Evolutionary conservation across 208 protist genomes (phyloP), one percentile per base, ranked within the genome.

Genomic region (Vickermania ingenoplastis): DNA sequence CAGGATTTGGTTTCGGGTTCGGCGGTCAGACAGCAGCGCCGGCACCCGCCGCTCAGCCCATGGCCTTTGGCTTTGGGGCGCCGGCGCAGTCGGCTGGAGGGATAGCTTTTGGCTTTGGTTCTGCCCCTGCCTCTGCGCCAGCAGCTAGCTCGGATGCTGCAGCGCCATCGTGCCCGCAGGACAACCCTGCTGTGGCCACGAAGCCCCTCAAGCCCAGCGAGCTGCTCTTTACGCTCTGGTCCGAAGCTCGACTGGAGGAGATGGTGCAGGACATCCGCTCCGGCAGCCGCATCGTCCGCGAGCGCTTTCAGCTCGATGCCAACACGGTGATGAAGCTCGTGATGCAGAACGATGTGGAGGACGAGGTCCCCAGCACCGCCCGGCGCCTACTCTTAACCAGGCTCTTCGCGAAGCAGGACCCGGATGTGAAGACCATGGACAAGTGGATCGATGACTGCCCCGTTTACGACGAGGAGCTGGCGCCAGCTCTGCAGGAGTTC

Each of bases 341-440:
- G n/a, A 84, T 94, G 79, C 77, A 94, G 69, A 94, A 94, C 59
- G 87, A 94, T 63, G 73, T 73, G 22, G 79, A 91, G 49, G 87
- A 94, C 71, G 56, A 81, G 56, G 71, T 90, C 17, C 62, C 1
- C 1, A 51, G 59, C 5, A 82, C 79, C 23, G 77, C 71, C 41
- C 65, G 64, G 17, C 56, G 61, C 14, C 63, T 93, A 3, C 49
- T 91, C 30, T 63, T 91, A n/a, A 85, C 76, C 41, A 71, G 74
- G n/a, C 48, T 91, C 13, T 94, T 94, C 61, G 81, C 87, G 22
- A 92, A 89, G 60, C 63, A 61, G 48, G 69, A 78, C 56, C 36
- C 36, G 3, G 69, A 77, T 11, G 73, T 86, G 31, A 59, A 73
- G 52, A 65, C 53, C 26, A 78, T 92, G 30, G 82, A 89, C 59